phyloP scores from a whole-genome alignment of 2,329 filamentous ascomycete genomes.

The Biscogniauxia mediterranea region DNA sequence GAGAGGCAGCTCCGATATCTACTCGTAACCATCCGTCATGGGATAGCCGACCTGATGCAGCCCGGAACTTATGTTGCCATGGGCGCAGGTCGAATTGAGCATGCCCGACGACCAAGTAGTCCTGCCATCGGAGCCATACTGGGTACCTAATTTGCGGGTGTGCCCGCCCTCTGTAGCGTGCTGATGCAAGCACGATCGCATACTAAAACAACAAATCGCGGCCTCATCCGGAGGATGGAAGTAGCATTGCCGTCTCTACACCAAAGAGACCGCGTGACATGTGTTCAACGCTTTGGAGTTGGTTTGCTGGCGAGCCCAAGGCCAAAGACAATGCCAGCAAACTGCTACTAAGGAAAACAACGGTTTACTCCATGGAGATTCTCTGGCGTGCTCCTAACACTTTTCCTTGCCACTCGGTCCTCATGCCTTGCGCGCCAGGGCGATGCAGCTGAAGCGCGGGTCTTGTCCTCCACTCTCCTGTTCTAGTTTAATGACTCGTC shows the following conservation, averaged over 20 bases:
- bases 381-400: not conserved
- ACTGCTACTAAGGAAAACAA: not conserved
- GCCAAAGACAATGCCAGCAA: not conserved
- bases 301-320: not conserved
- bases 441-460: conserved; percentile 39
- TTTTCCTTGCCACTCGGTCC: not conserved
- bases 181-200: not conserved
- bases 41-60: not conserved
- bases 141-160: not conserved
- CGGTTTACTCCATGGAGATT: not conserved
- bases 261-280: not conserved
- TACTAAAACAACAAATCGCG: not conserved
- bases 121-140: not conserved
- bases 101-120: not conserved
- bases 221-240: not conserved
- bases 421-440: conserved; percentile 31
- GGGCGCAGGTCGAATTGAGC: not conserved
- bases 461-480: conserved; percentile 31
- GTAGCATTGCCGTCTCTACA: not conserved
- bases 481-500: conserved; percentile 41
- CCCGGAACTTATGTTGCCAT: not conserved
- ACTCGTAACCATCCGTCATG: not conserved
- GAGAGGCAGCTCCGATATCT: not conserved
- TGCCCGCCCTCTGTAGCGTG: not conserved
- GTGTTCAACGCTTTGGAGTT: not conserved